These are phyloP conservation scores for Tylopilus cervinicoccineus DNA, from an alignment of 768 basidiomycete species.

Conservation along the genomic window DNA sequence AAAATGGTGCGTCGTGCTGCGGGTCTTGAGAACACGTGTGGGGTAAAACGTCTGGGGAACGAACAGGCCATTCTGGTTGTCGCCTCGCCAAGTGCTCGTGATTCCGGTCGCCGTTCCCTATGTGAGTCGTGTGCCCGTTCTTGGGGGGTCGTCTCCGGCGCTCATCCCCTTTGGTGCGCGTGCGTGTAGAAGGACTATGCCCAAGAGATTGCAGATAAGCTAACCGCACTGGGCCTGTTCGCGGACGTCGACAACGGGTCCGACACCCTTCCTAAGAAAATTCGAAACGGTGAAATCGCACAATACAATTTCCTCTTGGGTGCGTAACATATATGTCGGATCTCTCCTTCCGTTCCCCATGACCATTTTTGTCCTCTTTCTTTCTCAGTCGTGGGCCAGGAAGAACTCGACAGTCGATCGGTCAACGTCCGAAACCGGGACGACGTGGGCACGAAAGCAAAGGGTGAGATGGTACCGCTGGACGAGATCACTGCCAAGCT, in stretches of 20 bases:
- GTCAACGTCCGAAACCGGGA: constrained; percentile 97
- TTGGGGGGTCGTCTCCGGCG: background rate
- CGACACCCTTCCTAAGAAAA: constrained; percentile 94
- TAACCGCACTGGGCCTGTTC: constrained; percentile 70
- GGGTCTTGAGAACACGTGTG: background rate
- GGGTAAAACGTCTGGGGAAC: background rate
- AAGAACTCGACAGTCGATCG: constrained; percentile 79
- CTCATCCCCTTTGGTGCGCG: constrained; percentile 1
- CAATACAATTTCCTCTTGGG: constrained; percentile 98
- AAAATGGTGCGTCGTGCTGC: constrained; percentile 67
- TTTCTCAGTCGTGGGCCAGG: constrained; percentile 83
- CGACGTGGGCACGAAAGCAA: constrained; percentile 81
- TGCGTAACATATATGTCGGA: constrained; percentile 35
- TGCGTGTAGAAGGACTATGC: constrained; percentile 81
- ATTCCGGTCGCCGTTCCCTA: constrained; percentile 90
- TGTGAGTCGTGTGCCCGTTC: constrained; percentile 46
- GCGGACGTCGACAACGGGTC: constrained; percentile 91
- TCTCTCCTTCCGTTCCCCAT: background rate
- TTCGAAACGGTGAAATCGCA: constrained; percentile 93
- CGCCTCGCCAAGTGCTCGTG: constrained; percentile 92
- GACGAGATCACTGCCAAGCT: constrained; percentile 70
- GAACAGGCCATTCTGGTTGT: constrained; percentile 94
- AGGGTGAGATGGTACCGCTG: constrained; percentile 69
- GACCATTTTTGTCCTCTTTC: background rate
- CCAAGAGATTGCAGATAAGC: constrained; percentile 64